Percentiles rank a stretch among this genome's conserved stretches.
These are phyloP conservation scores for Astrothelium macrocarpum DNA, from an alignment of 495 filamentous ascomycete species.

Conservation along the genomic window DNA sequence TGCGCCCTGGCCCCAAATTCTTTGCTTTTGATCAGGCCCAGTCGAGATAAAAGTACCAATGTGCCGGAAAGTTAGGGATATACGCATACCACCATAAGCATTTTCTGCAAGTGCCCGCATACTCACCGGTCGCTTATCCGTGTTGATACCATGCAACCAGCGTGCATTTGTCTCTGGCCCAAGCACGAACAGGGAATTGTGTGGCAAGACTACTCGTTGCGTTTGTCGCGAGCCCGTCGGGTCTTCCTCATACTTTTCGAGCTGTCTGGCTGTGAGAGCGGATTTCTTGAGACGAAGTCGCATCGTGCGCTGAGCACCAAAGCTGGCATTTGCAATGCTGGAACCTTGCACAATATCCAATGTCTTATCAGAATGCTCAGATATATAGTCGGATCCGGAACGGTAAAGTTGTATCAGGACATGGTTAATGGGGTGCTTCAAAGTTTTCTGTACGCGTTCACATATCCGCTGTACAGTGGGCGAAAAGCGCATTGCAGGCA, in stretches of 20 bases:
- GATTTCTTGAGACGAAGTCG: constrained; percentile 72
- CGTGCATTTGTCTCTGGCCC: constrained; percentile 70
- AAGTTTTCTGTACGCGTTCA: constrained; percentile 50
- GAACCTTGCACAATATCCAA: constrained; percentile 76
- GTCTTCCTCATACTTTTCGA: background rate
- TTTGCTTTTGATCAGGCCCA: constrained; percentile 40
- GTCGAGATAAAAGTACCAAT: constrained; percentile 69
- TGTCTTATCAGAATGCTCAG: constrained; percentile 95
- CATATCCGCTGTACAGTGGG: constrained; percentile 60
- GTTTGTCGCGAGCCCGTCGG: constrained; percentile 36
- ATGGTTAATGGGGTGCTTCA: constrained; percentile 83
- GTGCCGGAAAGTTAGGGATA: constrained; percentile 84
- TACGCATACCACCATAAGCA: constrained; percentile 64
- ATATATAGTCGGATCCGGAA: constrained; percentile 83
- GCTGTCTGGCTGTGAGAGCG: constrained; percentile 15
- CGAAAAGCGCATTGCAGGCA: constrained; percentile 66
- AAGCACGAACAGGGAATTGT: constrained; percentile 80
- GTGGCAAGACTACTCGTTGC: constrained; percentile 67
- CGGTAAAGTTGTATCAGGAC: constrained; percentile 91
- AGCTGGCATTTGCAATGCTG: constrained; percentile 82
- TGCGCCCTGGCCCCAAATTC: constrained; percentile 92
- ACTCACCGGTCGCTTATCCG: constrained; percentile 61
- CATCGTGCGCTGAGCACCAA: constrained; percentile 90
- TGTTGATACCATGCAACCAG: constrained; percentile 84
- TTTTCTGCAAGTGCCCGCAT: constrained; percentile 62